Base-by-base conservation (phyloP, 2,329 filamentous ascomycete species). In the Hypoxylon sp. region DNA sequence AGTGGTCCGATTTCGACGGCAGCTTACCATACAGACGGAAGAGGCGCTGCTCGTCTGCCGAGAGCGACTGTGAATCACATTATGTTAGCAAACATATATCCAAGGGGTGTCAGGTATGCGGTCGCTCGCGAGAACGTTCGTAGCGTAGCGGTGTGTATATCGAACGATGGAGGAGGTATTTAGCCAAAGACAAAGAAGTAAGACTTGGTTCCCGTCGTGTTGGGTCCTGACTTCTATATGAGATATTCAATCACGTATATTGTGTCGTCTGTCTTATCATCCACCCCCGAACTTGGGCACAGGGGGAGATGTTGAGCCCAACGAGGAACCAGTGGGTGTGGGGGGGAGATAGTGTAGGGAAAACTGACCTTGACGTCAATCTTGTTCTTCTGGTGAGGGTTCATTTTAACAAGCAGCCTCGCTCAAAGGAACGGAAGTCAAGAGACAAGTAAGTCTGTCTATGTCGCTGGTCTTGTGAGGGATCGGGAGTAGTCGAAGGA, bases 1-100 rank as follows among this genome's bases (percentile, higher is more conserved):
- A 91, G 78, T 98, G 89, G 82, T 98, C 95, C 81, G 95, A 97
- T 82, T 96, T 96, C 82, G 92, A 97, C 72, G 96, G 96, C 68
- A 98, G 91, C 85, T 98, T 98, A 83, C 96, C 96, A 82, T 99
- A 99, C 73, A 98, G 91, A 73, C 95, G 92, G 87, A 98, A 96
- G 79, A 98, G 91, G 72, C 93, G 93, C 83, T 98, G 95, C 87
- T 99, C 96, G 78, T 99, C 96, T 69, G 95, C 91, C 61, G 92
- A 92, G 82, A 99, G 89, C 74, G 93, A 92, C 96, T 98, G 80
- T 64, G 42, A 27, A 5, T 6, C 10, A 37, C 10, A 33, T 14
- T 27, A 60, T 14, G 63, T 72, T 35, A 68, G 69, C 30, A 46
- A n/a, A 30, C 17, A 31, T 42, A 14, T 30, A 20, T 46, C 10